Evolutionary conservation across 345 rosid genomes (phyloP).

Genomic region (Cardamine occulta): DNA sequence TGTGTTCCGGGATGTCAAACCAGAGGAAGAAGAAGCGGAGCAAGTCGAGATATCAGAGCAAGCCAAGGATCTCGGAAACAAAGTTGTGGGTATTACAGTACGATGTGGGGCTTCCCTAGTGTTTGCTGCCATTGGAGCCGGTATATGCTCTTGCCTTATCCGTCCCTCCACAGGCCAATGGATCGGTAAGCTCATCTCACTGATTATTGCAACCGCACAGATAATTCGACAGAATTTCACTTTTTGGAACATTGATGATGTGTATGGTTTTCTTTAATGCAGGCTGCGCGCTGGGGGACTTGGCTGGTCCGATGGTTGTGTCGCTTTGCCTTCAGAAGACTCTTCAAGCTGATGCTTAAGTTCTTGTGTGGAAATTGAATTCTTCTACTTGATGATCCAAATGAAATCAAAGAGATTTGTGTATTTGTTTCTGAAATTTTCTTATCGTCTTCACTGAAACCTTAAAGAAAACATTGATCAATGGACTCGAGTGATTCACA

Average conservation of each 20-base stretch:
- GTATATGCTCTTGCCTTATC: conserved; percentile 69
- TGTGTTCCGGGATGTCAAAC: conserved; percentile 39
- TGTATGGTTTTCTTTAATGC: conserved; percentile 29
- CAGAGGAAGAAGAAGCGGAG: conserved; percentile 45
- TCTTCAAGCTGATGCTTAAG: conserved; percentile 54
- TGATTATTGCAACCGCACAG: not conserved
- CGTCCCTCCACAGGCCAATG: conserved; percentile 92
- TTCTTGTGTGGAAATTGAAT: conserved; percentile 28
- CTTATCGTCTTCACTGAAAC: not conserved
- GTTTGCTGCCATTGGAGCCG: conserved; percentile 94
- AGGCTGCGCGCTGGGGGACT: conserved; percentile 88
- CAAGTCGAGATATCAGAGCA: conserved; percentile 48
- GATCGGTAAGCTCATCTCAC: conserved; percentile 67
- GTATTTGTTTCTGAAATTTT: conserved; percentile 10
- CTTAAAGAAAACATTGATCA: conserved; percentile 12
- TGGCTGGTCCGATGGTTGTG: conserved; percentile 76
- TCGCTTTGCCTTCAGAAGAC: conserved; percentile 69
- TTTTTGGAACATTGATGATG: conserved; percentile 8
- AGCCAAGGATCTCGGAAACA: conserved; percentile 74
- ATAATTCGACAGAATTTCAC: not conserved
- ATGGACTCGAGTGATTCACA: conserved; percentile 2
- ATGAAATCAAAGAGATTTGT: conserved; percentile 22
- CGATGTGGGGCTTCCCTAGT: conserved; percentile 77
- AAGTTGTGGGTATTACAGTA: conserved; percentile 64
- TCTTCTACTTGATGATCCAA: conserved; percentile 19